A percentile compares a stretch with the other conserved stretches of the same genome.
Conservation (phyloP, 2,329 filamentous ascomycete species). For the Trichophaea hybrida region DNA sequence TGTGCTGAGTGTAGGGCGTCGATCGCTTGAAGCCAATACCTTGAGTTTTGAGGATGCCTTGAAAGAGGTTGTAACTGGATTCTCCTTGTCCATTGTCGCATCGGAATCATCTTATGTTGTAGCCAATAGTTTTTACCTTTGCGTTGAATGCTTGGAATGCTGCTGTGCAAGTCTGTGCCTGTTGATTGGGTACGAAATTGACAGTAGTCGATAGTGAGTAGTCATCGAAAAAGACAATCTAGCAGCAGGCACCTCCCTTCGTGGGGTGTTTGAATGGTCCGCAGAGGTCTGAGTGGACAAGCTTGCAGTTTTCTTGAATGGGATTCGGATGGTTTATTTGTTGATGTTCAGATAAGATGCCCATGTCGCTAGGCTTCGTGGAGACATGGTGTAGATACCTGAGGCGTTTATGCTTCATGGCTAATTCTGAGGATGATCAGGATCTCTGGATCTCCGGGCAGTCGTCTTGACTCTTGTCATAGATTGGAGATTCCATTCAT, state of each 20-base stretch:
- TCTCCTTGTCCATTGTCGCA: background rate
- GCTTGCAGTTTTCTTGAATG: background rate
- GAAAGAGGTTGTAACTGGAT: background rate
- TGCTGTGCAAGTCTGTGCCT: background rate
- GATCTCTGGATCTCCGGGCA: too few species aligned
- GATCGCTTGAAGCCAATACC: background rate
- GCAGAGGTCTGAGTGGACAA: too few species aligned
- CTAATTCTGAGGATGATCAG: too few species aligned
- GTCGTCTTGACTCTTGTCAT: too few species aligned
- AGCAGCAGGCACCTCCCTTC: constrained; percentile 1
- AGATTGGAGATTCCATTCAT: too few species aligned
- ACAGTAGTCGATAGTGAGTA: background rate
- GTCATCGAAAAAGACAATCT: constrained; percentile 11
- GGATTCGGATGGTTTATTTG: background rate
- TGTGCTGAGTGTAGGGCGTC: constrained; percentile 3
- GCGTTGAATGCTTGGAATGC: background rate
- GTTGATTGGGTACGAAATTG: background rate
- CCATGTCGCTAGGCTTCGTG: background rate
- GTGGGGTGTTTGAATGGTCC: too few species aligned
- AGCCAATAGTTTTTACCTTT: background rate
- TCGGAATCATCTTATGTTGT: background rate
- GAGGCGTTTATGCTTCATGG: too few species aligned
- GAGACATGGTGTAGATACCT: background rate
- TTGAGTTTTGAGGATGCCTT: background rate
- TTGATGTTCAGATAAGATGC: constrained; percentile 5